These are phyloP conservation scores for Cryphonectria parasitica DNA, from an alignment of 2,329 filamentous ascomycete genomes.

Conservation along the genomic window DNA sequence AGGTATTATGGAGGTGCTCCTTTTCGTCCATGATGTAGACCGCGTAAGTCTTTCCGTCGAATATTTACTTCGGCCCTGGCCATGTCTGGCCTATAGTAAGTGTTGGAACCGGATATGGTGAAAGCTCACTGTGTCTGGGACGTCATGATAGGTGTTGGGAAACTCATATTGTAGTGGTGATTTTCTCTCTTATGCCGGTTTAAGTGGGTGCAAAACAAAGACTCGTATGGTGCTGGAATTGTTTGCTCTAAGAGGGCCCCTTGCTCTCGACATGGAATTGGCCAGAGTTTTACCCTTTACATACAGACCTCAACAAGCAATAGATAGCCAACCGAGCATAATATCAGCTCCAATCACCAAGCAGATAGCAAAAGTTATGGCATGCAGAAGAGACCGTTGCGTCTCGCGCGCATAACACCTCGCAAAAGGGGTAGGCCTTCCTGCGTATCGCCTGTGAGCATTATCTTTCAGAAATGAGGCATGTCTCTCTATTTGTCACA, in stretches of 20 bases:
- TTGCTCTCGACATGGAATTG: background rate
- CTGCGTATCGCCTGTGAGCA: background rate
- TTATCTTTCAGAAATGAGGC: background rate
- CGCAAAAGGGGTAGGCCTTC: background rate
- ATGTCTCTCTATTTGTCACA: background rate
- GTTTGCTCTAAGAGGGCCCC: no score
- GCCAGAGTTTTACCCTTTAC: no score
- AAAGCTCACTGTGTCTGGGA: background rate
- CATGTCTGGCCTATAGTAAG: background rate
- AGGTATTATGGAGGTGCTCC: background rate
- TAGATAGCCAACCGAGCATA: no score
- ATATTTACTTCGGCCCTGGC: background rate
- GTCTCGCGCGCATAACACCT: background rate
- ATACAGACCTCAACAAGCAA: no score
- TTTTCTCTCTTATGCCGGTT: background rate
- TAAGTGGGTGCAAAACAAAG: background rate
- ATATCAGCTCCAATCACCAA: background rate
- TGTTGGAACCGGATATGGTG: background rate
- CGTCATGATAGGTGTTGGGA: background rate
- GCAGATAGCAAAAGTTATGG: background rate
- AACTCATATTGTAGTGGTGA: no score
- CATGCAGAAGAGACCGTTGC: background rate
- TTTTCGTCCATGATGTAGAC: background rate
- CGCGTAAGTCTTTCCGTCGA: background rate
- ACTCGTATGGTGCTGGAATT: no score